Evolutionary conservation across 164 flowering plant genomes (phyloP).

Genomic region (Litsea cubeba): DNA sequence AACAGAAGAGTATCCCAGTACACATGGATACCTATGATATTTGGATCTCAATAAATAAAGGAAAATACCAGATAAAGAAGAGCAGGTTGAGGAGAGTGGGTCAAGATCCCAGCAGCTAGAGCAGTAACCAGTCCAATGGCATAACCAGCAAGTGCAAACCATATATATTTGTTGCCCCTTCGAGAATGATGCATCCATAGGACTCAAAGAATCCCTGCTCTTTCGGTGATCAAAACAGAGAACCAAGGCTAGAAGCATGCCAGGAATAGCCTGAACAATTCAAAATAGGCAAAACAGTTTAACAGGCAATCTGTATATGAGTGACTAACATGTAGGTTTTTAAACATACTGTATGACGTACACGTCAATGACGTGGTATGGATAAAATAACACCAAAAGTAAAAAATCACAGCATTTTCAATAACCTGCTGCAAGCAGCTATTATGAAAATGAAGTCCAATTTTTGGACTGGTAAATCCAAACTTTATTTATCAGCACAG

Average conservation of each 20-base stretch:
- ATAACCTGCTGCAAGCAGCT: too few relatives aligned
- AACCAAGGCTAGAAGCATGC: constrained; percentile 90
- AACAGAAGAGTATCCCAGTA: neutral
- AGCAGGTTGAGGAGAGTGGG: constrained; percentile 91
- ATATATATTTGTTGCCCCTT: constrained; percentile 83
- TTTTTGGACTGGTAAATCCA: too few relatives aligned
- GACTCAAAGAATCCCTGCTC: constrained; percentile 39
- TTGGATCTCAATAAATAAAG: neutral
- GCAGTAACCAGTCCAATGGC: constrained; percentile 76
- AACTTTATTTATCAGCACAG: too few relatives aligned
- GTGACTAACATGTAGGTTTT: too few relatives aligned
- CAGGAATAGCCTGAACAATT: constrained; percentile 76
- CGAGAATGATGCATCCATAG: constrained; percentile 38
- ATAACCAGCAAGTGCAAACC: constrained; percentile 85
- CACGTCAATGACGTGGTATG: too few relatives aligned
- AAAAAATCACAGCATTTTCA: too few relatives aligned
- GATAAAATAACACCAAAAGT: too few relatives aligned
- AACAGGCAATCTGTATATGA: neutral
- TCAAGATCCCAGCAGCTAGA: constrained; percentile 79
- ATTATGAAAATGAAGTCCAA: too few relatives aligned
- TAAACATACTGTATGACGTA: too few relatives aligned
- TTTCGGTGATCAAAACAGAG: constrained; percentile 83
- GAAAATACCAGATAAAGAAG: constrained; percentile 82
- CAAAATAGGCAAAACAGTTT: neutral
- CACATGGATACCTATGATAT: neutral